phyloP scores from a whole-genome alignment of 2,329 filamentous ascomycete species.

The Dichotomopilus funicola region DNA sequence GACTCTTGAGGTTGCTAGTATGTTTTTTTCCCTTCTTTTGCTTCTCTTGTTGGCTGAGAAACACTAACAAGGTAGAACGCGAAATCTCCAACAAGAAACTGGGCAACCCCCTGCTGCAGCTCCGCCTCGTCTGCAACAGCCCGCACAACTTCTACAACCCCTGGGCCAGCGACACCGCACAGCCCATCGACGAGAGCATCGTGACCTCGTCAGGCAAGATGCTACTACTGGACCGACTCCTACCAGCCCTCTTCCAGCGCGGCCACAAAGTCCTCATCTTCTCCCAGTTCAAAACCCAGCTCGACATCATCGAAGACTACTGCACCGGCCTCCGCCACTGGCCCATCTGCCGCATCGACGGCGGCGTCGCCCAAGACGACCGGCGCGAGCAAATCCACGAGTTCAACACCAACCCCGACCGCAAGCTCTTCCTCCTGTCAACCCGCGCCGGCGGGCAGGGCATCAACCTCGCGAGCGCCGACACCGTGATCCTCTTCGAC shows the following conservation, averaged over 20 bases:
- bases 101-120: constrained; percentile 87
- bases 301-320: constrained; percentile 87
- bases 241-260: constrained; percentile 64
- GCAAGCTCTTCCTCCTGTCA: constrained; percentile 77
- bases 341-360: constrained; percentile 86
- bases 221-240: constrained; percentile 80
- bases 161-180: constrained; percentile 57
- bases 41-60: rapidly evolving
- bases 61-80: constrained; percentile 49
- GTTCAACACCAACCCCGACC: constrained; percentile 61
- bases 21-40: constrained; percentile 29
- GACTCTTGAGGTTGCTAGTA: constrained; percentile 71
- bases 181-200: constrained; percentile 68
- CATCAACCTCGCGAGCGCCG: constrained; percentile 86
- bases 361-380: constrained; percentile 68
- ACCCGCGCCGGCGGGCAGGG: constrained; percentile 91
- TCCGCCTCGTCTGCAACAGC: constrained; percentile 84
- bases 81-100: constrained; percentile 89
- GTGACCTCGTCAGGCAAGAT: constrained; percentile 91
- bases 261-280: constrained; percentile 93
- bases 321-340: constrained; percentile 69
- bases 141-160: constrained; percentile 97
- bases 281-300: constrained; percentile 90
- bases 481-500: constrained; percentile 90
- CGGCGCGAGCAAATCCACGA: constrained; percentile 63